phyloP scores from a whole-genome alignment of 805 yeast genomes.

The Saccharomycopsis vini region DNA sequence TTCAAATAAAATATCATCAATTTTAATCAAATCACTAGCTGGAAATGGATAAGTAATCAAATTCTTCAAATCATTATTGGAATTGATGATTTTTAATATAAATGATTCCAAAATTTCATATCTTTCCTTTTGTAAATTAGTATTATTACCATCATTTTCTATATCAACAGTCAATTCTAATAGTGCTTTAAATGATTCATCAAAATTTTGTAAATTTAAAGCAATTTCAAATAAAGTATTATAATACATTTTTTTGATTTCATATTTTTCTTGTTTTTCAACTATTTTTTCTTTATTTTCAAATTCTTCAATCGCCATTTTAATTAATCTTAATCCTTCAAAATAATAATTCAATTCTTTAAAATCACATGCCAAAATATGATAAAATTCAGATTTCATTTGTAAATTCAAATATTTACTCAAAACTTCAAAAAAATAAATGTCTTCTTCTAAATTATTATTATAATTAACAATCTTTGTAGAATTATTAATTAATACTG shows the following conservation, averaged over 20 bases:
- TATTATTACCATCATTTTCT: background rate
- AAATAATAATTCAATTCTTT: slow-evolving; percentile 25
- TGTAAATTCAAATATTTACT: slow-evolving; percentile 23
- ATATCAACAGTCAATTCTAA: slow-evolving; percentile 20
- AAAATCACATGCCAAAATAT: slow-evolving; percentile 31
- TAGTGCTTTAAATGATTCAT: slow-evolving; percentile 29
- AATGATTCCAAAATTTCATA: slow-evolving; percentile 27
- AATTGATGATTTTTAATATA: slow-evolving; percentile 31
- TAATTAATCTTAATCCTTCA: slow-evolving; percentile 30
- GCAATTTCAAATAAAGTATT: slow-evolving; percentile 24
- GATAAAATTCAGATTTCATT: slow-evolving; percentile 30
- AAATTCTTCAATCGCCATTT: slow-evolving; percentile 22
- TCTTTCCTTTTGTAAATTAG: too few species aligned
- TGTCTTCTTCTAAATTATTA: slow-evolving; percentile 20
- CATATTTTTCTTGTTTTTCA: background rate
- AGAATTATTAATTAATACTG: slow-evolving; percentile 25
- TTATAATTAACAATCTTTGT: slow-evolving; percentile 24
- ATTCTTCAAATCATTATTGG: slow-evolving; percentile 31
- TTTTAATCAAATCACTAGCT: slow-evolving; percentile 31
- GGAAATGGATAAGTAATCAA: slow-evolving; percentile 36
- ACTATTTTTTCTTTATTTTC: slow-evolving; percentile 15
- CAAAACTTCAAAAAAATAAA: slow-evolving; percentile 19
- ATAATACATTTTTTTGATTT: slow-evolving; percentile 20
- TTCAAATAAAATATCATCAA: slow-evolving; percentile 34
- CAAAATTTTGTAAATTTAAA: slow-evolving; percentile 25